phyloP scores from a whole-genome alignment of 2,329 filamentous ascomycete genomes.

The Fusarium austroafricanum region DNA sequence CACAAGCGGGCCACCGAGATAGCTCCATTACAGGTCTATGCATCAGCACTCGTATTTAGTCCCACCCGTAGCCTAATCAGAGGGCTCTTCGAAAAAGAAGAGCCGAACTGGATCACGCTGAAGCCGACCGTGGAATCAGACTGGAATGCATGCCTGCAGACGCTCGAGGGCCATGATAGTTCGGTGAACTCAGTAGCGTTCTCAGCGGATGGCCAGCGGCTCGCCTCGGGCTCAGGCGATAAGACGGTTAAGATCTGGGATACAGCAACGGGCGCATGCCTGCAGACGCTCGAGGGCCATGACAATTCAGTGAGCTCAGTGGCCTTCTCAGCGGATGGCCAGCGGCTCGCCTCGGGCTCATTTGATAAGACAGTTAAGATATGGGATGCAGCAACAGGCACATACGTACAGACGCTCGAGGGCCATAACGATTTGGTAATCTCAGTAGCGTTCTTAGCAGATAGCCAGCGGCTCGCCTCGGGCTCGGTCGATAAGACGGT shows the following conservation, averaged over 20 bases:
- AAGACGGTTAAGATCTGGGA: too few relatives aligned
- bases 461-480: background rate
- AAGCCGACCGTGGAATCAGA: background rate
- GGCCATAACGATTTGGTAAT: background rate
- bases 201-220: too few relatives aligned
- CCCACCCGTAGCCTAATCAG: background rate
- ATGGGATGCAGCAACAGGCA: too few relatives aligned
- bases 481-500: background rate
- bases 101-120: background rate
- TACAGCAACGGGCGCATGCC: too few relatives aligned
- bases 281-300: too few relatives aligned
- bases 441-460: background rate
- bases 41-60: background rate
- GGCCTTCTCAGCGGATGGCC: too few relatives aligned
- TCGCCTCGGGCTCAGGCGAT: too few relatives aligned
- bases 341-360: too few relatives aligned
- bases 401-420: background rate
- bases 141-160: background rate
- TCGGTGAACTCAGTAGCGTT: too few relatives aligned
- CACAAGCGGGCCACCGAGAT: fast-evolving
- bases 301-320: too few relatives aligned
- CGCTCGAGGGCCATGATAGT: too few relatives aligned
- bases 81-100: background rate
- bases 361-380: too few relatives aligned
- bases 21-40: background rate